A percentile compares a stretch with the other conserved stretches of the same genome.
These are phyloP conservation scores for Alternaria infectoria DNA, from an alignment of 2,329 filamentous ascomycete species.

Conservation along the genomic window DNA sequence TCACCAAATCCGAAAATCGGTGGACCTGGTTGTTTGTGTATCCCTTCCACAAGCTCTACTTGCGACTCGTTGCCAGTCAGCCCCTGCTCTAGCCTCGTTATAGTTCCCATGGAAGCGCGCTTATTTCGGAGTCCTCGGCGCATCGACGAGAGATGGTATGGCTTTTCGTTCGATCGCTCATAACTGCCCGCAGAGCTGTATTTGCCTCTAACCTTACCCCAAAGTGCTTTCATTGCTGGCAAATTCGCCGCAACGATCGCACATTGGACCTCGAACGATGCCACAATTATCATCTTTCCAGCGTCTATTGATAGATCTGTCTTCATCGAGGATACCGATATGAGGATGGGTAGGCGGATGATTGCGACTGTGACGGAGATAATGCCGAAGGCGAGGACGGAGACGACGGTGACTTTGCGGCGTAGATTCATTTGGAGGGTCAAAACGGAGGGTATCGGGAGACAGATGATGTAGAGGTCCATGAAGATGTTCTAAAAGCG, in stretches of 20 bases:
- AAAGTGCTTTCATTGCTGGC: slow-evolving; percentile 3
- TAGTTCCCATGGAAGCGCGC: not conserved
- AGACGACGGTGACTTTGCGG: not conserved
- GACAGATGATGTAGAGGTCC: slow-evolving; percentile 2
- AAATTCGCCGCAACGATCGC: slow-evolving; percentile 6
- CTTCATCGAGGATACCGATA: not conserved
- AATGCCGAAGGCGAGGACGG: slow-evolving; percentile 4
- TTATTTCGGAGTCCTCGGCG: not conserved
- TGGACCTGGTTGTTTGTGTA: not conserved
- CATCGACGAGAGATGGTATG: not conserved
- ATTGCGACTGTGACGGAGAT: slow-evolving; percentile 5
- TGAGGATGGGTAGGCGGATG: not conserved
- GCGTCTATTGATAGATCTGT: not conserved
- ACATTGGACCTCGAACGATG: slow-evolving; percentile 5
- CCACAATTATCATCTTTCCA: not conserved
- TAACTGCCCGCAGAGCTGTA: not conserved
- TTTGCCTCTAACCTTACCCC: not conserved
- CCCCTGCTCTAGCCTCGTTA: not conserved
- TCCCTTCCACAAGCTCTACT: not conserved
- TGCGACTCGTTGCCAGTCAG: not conserved
- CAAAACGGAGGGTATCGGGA: slow-evolving; percentile 3
- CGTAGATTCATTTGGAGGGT: not conserved
- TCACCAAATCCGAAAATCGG: not conserved
- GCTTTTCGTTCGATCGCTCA: not conserved
- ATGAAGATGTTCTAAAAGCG: slow-evolving; percentile 1